Conservation (phyloP, 2,329 filamentous ascomycete genomes). For the Pseudocercospora crystallina region DNA sequence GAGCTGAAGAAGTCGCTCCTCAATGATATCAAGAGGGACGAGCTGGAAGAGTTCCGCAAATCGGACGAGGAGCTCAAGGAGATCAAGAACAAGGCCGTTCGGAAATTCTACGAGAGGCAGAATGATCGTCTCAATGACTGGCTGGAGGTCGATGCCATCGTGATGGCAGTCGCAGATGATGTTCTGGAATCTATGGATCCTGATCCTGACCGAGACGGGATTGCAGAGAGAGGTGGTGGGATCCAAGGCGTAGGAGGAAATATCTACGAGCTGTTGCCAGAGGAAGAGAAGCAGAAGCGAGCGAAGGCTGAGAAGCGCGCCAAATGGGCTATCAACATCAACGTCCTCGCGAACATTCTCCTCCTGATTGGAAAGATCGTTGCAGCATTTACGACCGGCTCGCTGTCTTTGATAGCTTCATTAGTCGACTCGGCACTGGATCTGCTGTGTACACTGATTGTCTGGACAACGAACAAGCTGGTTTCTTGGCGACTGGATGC, state of each 20-base stretch:
- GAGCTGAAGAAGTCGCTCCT: constrained; percentile 53
- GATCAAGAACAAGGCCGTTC: constrained; percentile 55
- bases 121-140: constrained; percentile 58
- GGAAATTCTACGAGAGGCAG: constrained; percentile 55
- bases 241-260: constrained; percentile 51
- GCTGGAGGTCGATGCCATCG: constrained; percentile 59
- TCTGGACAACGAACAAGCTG: constrained; percentile 60
- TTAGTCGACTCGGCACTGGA: constrained; percentile 63
- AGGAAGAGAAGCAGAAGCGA: constrained; percentile 54
- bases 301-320: constrained; percentile 50
- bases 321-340: constrained; percentile 60
- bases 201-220: constrained; percentile 57
- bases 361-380: constrained; percentile 57
- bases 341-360: constrained; percentile 60
- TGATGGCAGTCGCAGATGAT: constrained; percentile 57
- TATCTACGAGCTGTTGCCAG: constrained; percentile 56
- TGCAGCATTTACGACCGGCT: constrained; percentile 57
- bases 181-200: constrained; percentile 62
- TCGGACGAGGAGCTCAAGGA: constrained; percentile 54
- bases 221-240: constrained; percentile 53
- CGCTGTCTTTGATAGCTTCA: constrained; percentile 61
- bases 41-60: constrained; percentile 52
- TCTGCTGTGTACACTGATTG: constrained; percentile 60
- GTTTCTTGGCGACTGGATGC: constrained; percentile 57
- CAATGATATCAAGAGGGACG: constrained; percentile 47